These are phyloP conservation scores for Aspergillus luchuensis DNA, from an alignment of 2,329 filamentous ascomycete species.

Conservation along the genomic window DNA sequence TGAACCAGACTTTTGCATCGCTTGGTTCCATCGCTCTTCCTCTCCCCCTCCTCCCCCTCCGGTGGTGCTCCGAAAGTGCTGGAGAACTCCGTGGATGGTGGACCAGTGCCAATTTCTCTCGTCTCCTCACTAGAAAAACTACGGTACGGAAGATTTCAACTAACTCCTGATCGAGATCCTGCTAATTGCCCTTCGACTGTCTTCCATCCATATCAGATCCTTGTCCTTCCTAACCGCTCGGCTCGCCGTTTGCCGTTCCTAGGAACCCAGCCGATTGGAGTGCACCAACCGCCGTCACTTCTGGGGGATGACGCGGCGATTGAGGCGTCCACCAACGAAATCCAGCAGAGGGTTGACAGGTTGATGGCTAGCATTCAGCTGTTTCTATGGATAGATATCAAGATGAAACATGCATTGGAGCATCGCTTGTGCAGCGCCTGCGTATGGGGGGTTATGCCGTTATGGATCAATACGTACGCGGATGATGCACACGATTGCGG, in stretches of 20 bases:
- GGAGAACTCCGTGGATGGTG: background rate
- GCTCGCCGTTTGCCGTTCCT: slow-evolving; percentile 2
- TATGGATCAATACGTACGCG: background rate
- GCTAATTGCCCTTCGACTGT: background rate
- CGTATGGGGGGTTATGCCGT: background rate
- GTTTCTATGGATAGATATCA: slow-evolving; percentile 8
- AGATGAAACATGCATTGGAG: slow-evolving; percentile 14
- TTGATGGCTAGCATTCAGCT: background rate
- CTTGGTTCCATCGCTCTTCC: background rate
- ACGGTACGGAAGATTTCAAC: too few species aligned
- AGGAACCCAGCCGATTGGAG: slow-evolving; percentile 13
- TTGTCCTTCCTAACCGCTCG: slow-evolving; percentile 2
- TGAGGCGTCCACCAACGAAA: slow-evolving; percentile 2
- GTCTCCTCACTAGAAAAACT: background rate
- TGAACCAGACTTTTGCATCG: background rate
- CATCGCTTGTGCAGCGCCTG: background rate
- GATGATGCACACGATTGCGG: background rate
- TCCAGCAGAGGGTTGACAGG: background rate
- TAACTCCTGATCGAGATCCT: background rate
- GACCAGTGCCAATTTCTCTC: background rate
- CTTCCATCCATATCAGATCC: slow-evolving; percentile 6
- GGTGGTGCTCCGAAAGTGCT: background rate
- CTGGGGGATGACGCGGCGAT: slow-evolving; percentile 4
- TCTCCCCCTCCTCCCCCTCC: background rate
- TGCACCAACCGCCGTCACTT: slow-evolving; percentile 8